Conservation (phyloP, 495 filamentous ascomycete genomes). For the Xylaria cubensis region DNA sequence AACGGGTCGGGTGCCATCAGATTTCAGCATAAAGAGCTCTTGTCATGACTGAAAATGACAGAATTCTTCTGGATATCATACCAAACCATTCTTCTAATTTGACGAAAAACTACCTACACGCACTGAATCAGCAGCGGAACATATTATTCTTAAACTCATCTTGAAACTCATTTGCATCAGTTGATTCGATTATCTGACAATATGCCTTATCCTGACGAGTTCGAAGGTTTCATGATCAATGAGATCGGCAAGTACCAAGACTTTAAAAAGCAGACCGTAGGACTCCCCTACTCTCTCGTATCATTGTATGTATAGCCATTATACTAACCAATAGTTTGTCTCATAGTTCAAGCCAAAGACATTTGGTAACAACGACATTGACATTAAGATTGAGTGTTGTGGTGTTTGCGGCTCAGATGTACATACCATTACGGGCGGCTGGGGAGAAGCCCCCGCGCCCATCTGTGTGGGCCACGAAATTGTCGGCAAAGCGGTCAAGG, state of each 20-base stretch:
- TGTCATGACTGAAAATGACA: not conserved
- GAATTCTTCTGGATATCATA: not conserved
- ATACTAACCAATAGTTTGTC: constrained; percentile 18
- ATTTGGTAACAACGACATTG: constrained; percentile 77
- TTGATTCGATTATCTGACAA: constrained; percentile 23
- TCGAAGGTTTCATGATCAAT: constrained; percentile 75
- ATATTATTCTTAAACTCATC: not conserved
- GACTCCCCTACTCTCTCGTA: constrained; percentile 26
- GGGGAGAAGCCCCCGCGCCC: constrained; percentile 69
- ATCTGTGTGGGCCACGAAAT: constrained; percentile 81
- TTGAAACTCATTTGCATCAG: not conserved
- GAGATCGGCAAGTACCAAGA: constrained; percentile 63
- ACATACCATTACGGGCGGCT: constrained; percentile 78
- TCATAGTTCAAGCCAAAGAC: constrained; percentile 76
- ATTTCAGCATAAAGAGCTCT: not conserved
- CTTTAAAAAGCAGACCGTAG: constrained; percentile 70
- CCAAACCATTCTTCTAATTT: not conserved
- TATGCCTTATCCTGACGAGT: constrained; percentile 82
- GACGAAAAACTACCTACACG: not conserved
- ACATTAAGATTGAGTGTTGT: constrained; percentile 74
- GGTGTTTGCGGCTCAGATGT: constrained; percentile 83
- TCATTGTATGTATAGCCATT: not conserved
- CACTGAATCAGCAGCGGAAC: not conserved
- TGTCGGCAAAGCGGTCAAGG: constrained; percentile 72
- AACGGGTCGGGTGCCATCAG: not conserved